These are phyloP conservation scores for Stagonosporopsis cucurbitacearum DNA, from an alignment of 2,329 filamentous ascomycete genomes.

Conservation along the genomic window DNA sequence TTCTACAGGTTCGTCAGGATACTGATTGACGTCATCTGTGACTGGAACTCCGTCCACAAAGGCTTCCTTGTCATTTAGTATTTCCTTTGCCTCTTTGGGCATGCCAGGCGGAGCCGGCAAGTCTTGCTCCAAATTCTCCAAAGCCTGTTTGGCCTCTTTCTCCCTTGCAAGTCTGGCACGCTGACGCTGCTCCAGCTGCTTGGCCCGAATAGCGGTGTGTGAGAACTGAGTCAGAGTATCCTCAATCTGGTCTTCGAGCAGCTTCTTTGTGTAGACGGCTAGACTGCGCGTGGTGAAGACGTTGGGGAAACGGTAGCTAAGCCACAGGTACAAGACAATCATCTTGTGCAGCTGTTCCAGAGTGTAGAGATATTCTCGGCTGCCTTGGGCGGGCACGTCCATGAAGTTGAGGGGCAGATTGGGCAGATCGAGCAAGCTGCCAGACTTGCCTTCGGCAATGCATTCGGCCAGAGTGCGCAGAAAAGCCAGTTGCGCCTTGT, in stretches of 20 bases:
- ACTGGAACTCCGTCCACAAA: constrained; percentile 4
- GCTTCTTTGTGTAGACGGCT: constrained; percentile 77
- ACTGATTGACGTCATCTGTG: constrained; percentile 24
- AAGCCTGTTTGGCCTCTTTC: constrained; percentile 12
- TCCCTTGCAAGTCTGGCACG: constrained; percentile 10
- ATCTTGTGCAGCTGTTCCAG: constrained; percentile 82
- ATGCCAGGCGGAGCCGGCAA: constrained; percentile 14
- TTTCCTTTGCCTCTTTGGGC: constrained; percentile 21
- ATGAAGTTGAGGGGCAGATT: constrained; percentile 76
- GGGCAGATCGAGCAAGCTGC: constrained; percentile 73
- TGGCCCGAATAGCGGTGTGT: constrained; percentile 30
- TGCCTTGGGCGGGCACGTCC: constrained; percentile 59
- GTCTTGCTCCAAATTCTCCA: background rate
- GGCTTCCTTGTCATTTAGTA: constrained; percentile 24
- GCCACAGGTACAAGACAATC: constrained; percentile 88
- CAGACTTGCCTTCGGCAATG: constrained; percentile 71
- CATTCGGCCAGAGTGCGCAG: constrained; percentile 71
- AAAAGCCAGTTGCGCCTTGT: constrained; percentile 54
- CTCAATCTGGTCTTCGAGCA: constrained; percentile 80
- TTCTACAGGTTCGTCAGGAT: constrained; percentile 26
- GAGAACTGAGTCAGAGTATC: constrained; percentile 65
- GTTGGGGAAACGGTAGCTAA: constrained; percentile 85
- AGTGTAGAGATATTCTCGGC: constrained; percentile 65
- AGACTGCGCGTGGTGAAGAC: constrained; percentile 77
- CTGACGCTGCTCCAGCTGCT: constrained; percentile 13